phyloP scores from a whole-genome alignment of 202 grass and related monocot species.

The Zoysia matrella region DNA sequence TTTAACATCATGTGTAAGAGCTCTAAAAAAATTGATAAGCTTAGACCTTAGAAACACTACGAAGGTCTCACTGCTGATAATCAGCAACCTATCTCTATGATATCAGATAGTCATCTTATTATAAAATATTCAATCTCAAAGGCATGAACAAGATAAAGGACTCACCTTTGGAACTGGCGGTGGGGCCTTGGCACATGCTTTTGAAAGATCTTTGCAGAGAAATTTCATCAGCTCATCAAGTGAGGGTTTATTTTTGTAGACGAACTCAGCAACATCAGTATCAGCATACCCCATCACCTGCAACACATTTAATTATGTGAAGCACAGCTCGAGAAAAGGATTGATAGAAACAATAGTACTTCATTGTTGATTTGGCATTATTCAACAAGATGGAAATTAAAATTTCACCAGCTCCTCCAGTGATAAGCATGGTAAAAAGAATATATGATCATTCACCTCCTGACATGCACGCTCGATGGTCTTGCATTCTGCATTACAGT shows the following conservation, averaged over 20 bases:
- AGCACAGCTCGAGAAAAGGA: conserved; percentile 4
- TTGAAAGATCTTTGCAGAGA: conserved; percentile 82
- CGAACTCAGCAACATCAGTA: conserved; percentile 94
- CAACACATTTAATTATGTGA: conserved; percentile 19
- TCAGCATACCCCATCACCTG: conserved; percentile 93
- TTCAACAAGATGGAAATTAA: background rate
- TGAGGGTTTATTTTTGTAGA: conserved; percentile 77
- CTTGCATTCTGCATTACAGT: conserved; percentile 92
- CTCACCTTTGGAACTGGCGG: conserved; percentile 81
- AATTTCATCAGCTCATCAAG: conserved; percentile 68
- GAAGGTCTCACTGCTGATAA: background rate
- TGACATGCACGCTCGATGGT: conserved; percentile 93
- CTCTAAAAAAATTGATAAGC: background rate
- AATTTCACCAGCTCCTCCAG: background rate
- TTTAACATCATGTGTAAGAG: background rate
- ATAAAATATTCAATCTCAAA: conserved; percentile 4
- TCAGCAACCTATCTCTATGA: background rate
- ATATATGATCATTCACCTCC: conserved; percentile 55
- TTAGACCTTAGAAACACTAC: background rate
- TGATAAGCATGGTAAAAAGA: background rate
- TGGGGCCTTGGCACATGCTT: conserved; percentile 62
- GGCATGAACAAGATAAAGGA: background rate
- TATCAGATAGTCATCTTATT: background rate
- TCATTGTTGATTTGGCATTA: background rate
- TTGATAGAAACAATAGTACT: background rate